These are phyloP conservation scores for Lagenaria siceraria DNA, from an alignment of 306 rosid species.

Conservation along the genomic window DNA sequence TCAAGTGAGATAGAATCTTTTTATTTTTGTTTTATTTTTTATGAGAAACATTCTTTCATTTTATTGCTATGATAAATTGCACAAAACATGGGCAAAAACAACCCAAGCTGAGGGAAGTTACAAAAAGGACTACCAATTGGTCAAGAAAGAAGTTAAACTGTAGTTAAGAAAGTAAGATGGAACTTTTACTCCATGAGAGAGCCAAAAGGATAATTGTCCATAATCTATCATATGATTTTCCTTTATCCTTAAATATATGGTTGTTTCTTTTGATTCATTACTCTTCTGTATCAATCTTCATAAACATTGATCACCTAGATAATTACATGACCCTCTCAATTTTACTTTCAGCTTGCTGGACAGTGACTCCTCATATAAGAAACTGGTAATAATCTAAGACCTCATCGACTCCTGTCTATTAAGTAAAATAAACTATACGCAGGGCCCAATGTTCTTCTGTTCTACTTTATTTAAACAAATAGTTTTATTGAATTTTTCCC, in stretches of 20 bases:
- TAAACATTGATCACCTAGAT: background rate
- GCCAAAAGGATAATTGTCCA: background rate
- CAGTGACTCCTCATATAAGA: slow-evolving; percentile 18
- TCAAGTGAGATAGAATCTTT: background rate
- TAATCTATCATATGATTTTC: background rate
- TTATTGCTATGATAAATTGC: background rate
- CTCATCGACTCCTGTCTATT: background rate
- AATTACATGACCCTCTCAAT: background rate
- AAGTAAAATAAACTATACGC: background rate
- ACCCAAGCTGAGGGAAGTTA: background rate
- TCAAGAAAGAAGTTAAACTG: background rate
- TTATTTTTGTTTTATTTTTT: background rate
- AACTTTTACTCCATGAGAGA: background rate
- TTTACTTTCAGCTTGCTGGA: slow-evolving; percentile 33
- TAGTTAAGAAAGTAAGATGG: background rate
- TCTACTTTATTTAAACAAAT: background rate
- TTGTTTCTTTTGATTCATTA: background rate
- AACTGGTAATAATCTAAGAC: slow-evolving; percentile 19
- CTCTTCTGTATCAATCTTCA: background rate
- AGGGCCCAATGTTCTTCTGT: background rate
- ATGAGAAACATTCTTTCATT: background rate
- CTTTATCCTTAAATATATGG: background rate
- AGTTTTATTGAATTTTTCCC: background rate
- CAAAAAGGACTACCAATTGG: background rate
- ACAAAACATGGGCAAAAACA: background rate